Evolutionary conservation across 1,139 yeast genomes (phyloP).

Genomic region (Arxiozyma slooffiae): DNA sequence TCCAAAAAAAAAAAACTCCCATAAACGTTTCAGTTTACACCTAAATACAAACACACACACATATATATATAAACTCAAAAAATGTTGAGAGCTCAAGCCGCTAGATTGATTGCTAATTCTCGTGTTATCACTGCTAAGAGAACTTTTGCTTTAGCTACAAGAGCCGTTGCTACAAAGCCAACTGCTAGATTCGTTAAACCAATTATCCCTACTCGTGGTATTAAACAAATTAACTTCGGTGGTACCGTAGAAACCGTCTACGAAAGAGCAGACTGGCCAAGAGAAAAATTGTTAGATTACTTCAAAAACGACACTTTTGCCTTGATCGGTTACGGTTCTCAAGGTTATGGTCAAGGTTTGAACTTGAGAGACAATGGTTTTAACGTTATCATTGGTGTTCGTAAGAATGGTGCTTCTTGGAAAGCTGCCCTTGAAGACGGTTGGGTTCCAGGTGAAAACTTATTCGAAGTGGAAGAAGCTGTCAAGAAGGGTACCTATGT

Average conservation of each 20-base stretch:
- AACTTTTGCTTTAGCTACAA: constrained; percentile 54
- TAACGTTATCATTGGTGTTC: constrained; percentile 95
- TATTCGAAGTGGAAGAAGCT: constrained; percentile 91
- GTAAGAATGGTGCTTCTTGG: constrained; percentile 99
- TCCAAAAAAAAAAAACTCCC: background rate
- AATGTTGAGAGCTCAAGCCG: constrained; percentile 30
- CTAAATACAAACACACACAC: background rate
- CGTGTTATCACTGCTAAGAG: constrained; percentile 46
- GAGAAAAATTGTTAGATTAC: constrained; percentile 88
- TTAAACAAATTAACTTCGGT: constrained; percentile 93
- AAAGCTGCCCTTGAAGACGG: constrained; percentile 99
- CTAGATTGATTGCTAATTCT: constrained; percentile 32
- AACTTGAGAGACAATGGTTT: constrained; percentile 98
- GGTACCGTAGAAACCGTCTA: constrained; percentile 92
- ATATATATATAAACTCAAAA: background rate
- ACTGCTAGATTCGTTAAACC: constrained; percentile 30
- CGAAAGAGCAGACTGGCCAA: constrained; percentile 99
- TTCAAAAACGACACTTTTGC: constrained; percentile 98
- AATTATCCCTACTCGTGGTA: constrained; percentile 55
- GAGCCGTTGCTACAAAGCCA: constrained; percentile 32
- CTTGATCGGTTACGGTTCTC: constrained; percentile 97
- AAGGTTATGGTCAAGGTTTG: constrained; percentile 99
- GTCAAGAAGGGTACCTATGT: constrained; percentile 81
- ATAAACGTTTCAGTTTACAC: background rate
- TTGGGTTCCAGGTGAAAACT: constrained; percentile 99